A percentile compares a stretch with the other conserved stretches of the same genome.
Evolutionary conservation across 768 basidiomycete species (phyloP).

Genomic region (Tulasnella sp.): DNA sequence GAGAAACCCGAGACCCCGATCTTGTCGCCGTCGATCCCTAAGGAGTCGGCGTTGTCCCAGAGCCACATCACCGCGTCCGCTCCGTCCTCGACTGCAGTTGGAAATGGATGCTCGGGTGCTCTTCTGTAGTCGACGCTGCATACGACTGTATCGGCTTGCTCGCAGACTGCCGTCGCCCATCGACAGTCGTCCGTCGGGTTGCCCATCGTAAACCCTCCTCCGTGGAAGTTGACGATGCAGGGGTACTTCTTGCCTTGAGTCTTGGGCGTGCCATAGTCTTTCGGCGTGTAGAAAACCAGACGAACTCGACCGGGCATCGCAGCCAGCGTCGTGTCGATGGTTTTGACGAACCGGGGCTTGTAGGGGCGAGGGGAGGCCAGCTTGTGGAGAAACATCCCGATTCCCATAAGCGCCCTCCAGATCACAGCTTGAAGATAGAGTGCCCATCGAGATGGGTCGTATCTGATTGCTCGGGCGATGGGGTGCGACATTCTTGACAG

Average conservation of each 20-base stretch:
- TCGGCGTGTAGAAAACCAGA: constrained; percentile 10
- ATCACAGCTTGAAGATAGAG: neutral
- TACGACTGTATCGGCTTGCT: constrained; percentile 43
- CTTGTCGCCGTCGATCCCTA: constrained; percentile 39
- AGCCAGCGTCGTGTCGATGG: constrained; percentile 8
- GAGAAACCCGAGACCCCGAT: constrained; percentile 67
- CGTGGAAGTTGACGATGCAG: constrained; percentile 14
- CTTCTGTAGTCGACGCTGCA: constrained; percentile 61
- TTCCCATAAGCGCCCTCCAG: constrained; percentile 11
- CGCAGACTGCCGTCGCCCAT: constrained; percentile 13
- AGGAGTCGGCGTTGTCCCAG: constrained; percentile 34
- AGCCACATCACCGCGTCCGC: constrained; percentile 59
- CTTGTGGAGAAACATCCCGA: constrained; percentile 12
- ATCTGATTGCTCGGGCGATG: neutral
- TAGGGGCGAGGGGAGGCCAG: neutral
- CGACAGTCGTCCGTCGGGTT: constrained; percentile 18
- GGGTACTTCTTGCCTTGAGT: neutral
- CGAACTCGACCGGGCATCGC: neutral
- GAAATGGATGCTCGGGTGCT: constrained; percentile 59
- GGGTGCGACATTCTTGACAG: neutral
- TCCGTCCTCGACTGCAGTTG: constrained; percentile 59
- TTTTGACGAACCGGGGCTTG: constrained; percentile 4
- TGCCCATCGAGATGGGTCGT: neutral
- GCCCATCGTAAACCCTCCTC: neutral
- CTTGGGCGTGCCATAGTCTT: neutral